Base-by-base conservation (phyloP, 2,329 filamentous ascomycete genomes). In the Aspergillus unguis region DNA sequence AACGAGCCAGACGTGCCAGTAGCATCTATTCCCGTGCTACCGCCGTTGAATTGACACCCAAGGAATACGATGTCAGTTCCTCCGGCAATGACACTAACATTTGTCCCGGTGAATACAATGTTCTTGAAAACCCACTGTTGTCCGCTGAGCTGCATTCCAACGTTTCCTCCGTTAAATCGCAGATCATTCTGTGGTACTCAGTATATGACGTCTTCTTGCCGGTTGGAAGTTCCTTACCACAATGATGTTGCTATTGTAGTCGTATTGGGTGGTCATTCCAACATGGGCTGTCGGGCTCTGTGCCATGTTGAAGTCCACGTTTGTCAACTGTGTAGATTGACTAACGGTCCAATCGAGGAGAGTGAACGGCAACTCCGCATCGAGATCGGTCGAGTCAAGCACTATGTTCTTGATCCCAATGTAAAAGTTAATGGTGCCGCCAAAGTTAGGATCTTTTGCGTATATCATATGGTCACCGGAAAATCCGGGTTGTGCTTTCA, bases 51-150 rank as follows among this genome's bases (percentile, higher is more conserved):
- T 7, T 32, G 53, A 32, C 61, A 63, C 4, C 57, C 64, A 7
- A 67, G 31, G 40, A 67, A 58, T 5, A 65, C 56, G 8, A 65
- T 64, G 26, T 62, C 58, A 3, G 63, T 64, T 7, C 62, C 66
- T 1, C 64, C 76, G 42, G 79, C 75, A 1, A 73, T 72, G 31
- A 86, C 74, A 0, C 71, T 65, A 2, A 75, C 77, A 2, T 77
- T 79, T 62, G 84, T 86, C 60, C 85, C 85, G 53, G 75, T 80
- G 70, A 85, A 87, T 61, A 73, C 79, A 33, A 75, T 66, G 1
- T 72, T 66, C 65, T 82, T 83, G 54, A 70, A 65, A 6, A 66
- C 64, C 62, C 66, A 66, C 50, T 70, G 67, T 44, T 70, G 67
- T 10, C 67, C 67, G 36, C 52, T 63, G 23, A 68, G 56, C 37